These are phyloP conservation scores for Diversispora epigaea DNA, from an alignment of 192 early-diverging fungal genomes.

Conservation along the genomic window DNA sequence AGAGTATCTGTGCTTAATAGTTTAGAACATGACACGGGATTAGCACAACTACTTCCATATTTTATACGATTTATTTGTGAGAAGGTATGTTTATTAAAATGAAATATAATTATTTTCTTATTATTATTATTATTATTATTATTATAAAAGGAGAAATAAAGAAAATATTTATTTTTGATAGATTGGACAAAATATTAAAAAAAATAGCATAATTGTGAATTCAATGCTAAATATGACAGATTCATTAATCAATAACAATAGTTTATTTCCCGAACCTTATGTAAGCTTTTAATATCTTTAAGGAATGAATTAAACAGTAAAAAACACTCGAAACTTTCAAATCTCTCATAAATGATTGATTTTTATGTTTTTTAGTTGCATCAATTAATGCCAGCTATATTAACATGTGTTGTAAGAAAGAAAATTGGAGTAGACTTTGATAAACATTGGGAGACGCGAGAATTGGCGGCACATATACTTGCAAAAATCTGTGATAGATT, in stretches of 20 bases:
- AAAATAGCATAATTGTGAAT: conserved; percentile 66
- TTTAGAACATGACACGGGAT: conserved; percentile 84
- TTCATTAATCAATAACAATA: conserved; percentile 81
- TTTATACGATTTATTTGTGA: conserved; percentile 91
- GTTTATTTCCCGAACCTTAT: conserved; percentile 92
- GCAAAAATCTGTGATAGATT: conserved; percentile 74
- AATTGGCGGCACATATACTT: conserved; percentile 71
- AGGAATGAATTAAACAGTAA: background rate
- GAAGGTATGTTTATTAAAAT: conserved; percentile 47
- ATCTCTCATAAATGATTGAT: background rate
- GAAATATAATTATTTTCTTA: no score
- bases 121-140: no score
- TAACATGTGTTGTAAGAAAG: conserved; percentile 91
- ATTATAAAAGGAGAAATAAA: background rate
- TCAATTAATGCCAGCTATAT: conserved; percentile 89
- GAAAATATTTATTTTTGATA: conserved; percentile 25
- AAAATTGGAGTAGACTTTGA: conserved; percentile 71
- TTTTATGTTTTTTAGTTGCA: conserved; percentile 66
- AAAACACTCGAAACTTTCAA: no score
- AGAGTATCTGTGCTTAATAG: conserved; percentile 77
- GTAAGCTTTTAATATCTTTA: conserved; percentile 47
- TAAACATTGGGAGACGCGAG: conserved; percentile 83
- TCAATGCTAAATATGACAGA: conserved; percentile 80
- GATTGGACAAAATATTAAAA: conserved; percentile 74
- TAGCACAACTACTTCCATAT: conserved; percentile 93